Base-by-base conservation (phyloP, 768 basidiomycete genomes). In the Dictyophora rubrovolvata region DNA sequence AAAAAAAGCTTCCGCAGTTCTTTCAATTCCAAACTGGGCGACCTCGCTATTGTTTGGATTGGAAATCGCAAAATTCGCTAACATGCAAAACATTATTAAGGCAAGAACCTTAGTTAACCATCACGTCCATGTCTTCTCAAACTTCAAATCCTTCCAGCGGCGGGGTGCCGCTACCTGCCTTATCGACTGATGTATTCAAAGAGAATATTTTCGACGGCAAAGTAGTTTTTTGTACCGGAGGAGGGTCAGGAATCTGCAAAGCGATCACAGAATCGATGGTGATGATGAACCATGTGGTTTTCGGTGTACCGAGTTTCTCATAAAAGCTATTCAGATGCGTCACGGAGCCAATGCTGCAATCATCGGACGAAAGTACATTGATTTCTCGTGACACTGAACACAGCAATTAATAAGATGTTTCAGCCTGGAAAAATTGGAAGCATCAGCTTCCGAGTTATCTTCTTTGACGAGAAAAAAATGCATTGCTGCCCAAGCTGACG, bases 231-330 rank as follows among this genome's bases (percentile, higher is more conserved):
- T 92, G 87, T 73, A 95, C 93, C 0, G 93, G 93, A 35, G 93
- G 92, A 14, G 88, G 89, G 1, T 90, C 89, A 60, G 95, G 94
- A 17, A 97, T 99, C 72, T 92, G 93, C 74, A 85, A 86, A 64
- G 81, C 75, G 53, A 93, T 95, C 85, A 88, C 87, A 28, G 82
- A 89, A 67, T 80, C 85, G 20, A 75, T 95, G 66, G 91, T 93
- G 70, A 55, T 83, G 71, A 66, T 66, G 49, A 53, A 11, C 47
- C 18, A 34, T 16, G 53, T 35, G 21, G 8, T 33, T 14, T 10
- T 1, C 34, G 7, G n/a, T 46, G 4, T n/a, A 33, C 10, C 21
- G 5, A 11, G 37, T 16, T 20, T 53, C 21, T n/a, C 21, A 16
- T 10, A 22, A 20, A 20, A 12, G 18, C n/a, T 12, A 11, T 47